phyloP scores from a whole-genome alignment of 805 yeast species.

The Teunomyces barrocoloradensis region DNA sequence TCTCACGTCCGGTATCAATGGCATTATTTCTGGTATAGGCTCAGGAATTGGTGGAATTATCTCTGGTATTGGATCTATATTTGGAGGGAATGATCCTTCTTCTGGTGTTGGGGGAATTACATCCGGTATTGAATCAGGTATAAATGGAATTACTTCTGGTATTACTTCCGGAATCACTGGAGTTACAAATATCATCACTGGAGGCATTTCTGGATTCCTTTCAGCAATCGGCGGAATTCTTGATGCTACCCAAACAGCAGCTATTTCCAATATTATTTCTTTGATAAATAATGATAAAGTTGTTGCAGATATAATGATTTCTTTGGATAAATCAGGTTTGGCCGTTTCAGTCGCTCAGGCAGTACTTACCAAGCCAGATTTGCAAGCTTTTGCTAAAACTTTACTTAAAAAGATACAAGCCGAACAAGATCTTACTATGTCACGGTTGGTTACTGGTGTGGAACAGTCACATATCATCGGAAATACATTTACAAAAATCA shows the following conservation, averaged over 20 bases:
- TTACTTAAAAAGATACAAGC: slow-evolving; percentile 14
- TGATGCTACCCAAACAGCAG: slow-evolving; percentile 5
- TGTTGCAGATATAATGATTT: slow-evolving; percentile 17
- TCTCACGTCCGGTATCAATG: background rate
- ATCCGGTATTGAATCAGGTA: background rate
- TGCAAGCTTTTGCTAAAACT: slow-evolving; percentile 16
- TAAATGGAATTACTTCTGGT: background rate
- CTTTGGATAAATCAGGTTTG: slow-evolving; percentile 22
- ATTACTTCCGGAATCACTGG: slow-evolving; percentile 3
- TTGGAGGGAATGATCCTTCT: background rate
- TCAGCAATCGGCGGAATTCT: slow-evolving; percentile 1
- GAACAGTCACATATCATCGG: slow-evolving; percentile 12
- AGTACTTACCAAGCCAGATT: slow-evolving; percentile 14
- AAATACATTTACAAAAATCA: slow-evolving; percentile 4
- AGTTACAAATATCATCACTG: slow-evolving; percentile 1
- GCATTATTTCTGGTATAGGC: background rate
- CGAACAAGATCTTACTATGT: slow-evolving; percentile 12
- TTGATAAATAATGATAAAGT: slow-evolving; percentile 17
- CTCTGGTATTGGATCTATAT: background rate
- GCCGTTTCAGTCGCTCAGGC: slow-evolving; percentile 17
- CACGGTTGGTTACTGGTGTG: slow-evolving; percentile 10
- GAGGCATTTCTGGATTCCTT: slow-evolving; percentile 3
- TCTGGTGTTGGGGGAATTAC: background rate
- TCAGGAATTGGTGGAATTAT: background rate
- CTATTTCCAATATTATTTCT: slow-evolving; percentile 11